Evolutionary conservation across 2,329 filamentous ascomycete species (phyloP).

Genomic region (Sporothrix brasiliensis): DNA sequence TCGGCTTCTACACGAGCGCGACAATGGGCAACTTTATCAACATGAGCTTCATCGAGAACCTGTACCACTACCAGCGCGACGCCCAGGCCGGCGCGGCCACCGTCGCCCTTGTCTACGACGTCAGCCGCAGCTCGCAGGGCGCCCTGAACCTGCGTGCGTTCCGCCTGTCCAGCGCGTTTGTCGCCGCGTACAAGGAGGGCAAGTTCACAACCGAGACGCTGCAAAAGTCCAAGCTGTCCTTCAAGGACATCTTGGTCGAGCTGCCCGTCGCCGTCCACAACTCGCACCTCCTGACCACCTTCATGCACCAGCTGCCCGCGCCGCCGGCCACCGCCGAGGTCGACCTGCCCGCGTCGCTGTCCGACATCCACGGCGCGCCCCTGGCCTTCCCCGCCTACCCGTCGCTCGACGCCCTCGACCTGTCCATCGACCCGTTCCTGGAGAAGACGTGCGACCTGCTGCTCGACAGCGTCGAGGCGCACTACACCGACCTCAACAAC

Average conservation of each 20-base stretch:
- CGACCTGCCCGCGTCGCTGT: conserved; percentile 75
- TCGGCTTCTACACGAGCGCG: conserved; percentile 97
- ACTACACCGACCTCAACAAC: conserved; percentile 99
- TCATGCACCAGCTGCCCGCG: conserved; percentile 86
- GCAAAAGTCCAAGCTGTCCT: conserved; percentile 90
- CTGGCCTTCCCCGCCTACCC: conserved; percentile 71
- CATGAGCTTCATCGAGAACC: conserved; percentile 94
- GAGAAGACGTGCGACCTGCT: conserved; percentile 98
- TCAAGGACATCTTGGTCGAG: conserved; percentile 91
- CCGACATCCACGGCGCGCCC: conserved; percentile 71
- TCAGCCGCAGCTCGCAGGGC: conserved; percentile 91
- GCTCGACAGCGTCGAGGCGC: conserved; percentile 93
- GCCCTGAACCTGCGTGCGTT: conserved; percentile 88
- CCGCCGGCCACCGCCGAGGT: conserved; percentile 66
- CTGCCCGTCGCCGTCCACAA: conserved; percentile 90
- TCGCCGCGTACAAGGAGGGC: conserved; percentile 90
- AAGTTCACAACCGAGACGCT: conserved; percentile 98
- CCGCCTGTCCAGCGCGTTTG: conserved; percentile 82
- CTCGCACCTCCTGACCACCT: conserved; percentile 93
- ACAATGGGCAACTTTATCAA: conserved; percentile 99
- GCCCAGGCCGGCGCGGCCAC: conserved; percentile 88
- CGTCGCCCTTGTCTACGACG: conserved; percentile 89
- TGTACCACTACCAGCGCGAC: conserved; percentile 95
- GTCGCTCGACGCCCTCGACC: conserved; percentile 85
- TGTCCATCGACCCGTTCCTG: conserved; percentile 94